Evolutionary conservation across 371 early-diverging fungal genomes (phyloP), one percentile per base, ranked within the genome.

Genomic region (Blakeslea trispora): DNA sequence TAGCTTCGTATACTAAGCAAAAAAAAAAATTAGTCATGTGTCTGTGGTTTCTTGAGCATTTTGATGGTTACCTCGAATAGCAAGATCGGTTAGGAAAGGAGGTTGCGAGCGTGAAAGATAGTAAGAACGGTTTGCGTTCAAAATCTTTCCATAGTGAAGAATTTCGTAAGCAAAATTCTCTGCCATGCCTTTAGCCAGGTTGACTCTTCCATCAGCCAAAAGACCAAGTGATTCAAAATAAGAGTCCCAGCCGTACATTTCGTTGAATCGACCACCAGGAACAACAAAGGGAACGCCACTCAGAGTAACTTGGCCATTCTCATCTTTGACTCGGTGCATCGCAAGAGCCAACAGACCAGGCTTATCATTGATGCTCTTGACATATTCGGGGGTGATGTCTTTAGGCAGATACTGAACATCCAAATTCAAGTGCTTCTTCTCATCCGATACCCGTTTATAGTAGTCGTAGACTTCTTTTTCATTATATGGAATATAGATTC

Each of bases 241-340:
- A 21, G 88, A 87, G 64, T 97, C 97, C 97, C 97, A 96, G 3
- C 96, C 96, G 68, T 97, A 97, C 91, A 94, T 94, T 72, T 97
- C 97, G 65, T 96, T 97, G 76, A 96, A 97, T 0, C 97, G 83
- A 4, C 97, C 97, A 19, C 97, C 97, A 0, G 97, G 97, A 4
- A 97, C 97, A 18, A 94, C 90, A 64, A 95, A 97, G 1, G 95
- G 93, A 8, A 89, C 84, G n/a, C 94, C 95, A 21, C 69, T 66
- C 50, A 88, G 73, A 3, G 53, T 52, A 21, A 67, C 59, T 3
- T 69, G 63, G 1, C 85, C 86, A 32, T 72, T 72, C 22, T 79
- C 75, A 22, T 84, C 84, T 50, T 69, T 40, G 10, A 53, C 50
- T 53, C 76, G 80, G 23, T 85, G 77, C 67, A 94, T 85, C 0